Percentiles rank a stretch among this genome's conserved stretches.
Evolutionary conservation across 2,329 filamentous ascomycete species (phyloP).

Genomic region (Penicillium frequentans): DNA sequence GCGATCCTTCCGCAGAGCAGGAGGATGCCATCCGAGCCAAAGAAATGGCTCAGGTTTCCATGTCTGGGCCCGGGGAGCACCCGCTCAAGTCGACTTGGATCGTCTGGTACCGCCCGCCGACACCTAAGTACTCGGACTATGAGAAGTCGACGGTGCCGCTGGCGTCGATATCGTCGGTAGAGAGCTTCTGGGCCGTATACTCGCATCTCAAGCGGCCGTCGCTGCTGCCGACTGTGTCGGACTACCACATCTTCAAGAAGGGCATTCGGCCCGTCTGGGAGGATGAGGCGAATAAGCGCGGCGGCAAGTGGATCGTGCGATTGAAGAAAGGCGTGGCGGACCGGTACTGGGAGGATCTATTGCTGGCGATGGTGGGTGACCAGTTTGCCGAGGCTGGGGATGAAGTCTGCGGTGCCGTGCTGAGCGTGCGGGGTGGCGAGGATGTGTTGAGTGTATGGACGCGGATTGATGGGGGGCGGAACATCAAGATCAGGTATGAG

Average conservation of each 20-base stretch:
- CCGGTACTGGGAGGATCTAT: slow-evolving; percentile 92
- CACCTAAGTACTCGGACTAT: slow-evolving; percentile 96
- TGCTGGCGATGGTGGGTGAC: slow-evolving; percentile 88
- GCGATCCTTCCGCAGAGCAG: slow-evolving; percentile 52
- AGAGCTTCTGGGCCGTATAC: slow-evolving; percentile 91
- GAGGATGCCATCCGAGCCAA: slow-evolving; percentile 39
- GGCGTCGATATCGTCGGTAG: slow-evolving; percentile 75
- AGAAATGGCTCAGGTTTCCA: slow-evolving; percentile 39
- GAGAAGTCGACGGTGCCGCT: slow-evolving; percentile 93
- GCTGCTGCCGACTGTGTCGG: slow-evolving; percentile 82
- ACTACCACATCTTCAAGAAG: slow-evolving; percentile 98
- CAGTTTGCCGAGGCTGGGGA: slow-evolving; percentile 91
- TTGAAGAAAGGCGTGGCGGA: slow-evolving; percentile 97
- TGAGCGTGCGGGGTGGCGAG: slow-evolving; percentile 92
- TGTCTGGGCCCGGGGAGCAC: slow-evolving; percentile 46
- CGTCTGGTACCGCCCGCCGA: slow-evolving; percentile 95
- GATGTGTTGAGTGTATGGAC: slow-evolving; percentile 99
- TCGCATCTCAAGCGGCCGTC: slow-evolving; percentile 88
- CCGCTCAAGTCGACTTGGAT: slow-evolving; percentile 86
- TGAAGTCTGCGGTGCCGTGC: slow-evolving; percentile 90
- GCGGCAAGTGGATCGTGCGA: slow-evolving; percentile 95
- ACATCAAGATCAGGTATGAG: slow-evolving; percentile 89
- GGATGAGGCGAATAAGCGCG: slow-evolving; percentile 92
- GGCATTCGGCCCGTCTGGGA: slow-evolving; percentile 98
- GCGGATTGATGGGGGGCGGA: slow-evolving; percentile 85